phyloP scores from a whole-genome alignment of 441 rosid species.

The Erodium chrysanthum region DNA sequence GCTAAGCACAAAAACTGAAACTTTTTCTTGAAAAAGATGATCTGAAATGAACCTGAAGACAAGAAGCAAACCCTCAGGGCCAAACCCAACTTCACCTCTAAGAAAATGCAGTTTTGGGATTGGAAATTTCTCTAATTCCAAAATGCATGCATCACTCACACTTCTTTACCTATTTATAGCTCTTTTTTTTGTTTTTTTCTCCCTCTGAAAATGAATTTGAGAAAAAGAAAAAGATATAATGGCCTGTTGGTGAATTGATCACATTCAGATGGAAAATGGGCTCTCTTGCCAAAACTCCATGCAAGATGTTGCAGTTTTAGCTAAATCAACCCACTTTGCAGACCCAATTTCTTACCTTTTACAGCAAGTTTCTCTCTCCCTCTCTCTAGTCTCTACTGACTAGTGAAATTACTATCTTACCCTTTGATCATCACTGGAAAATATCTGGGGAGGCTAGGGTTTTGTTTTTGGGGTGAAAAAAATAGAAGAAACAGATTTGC shows the following conservation, averaged over 20 bases:
- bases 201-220: background rate
- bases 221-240: too few species aligned
- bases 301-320: conserved; percentile 35
- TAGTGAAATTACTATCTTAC: background rate
- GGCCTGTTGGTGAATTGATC: too few species aligned
- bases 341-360: conserved; percentile 28
- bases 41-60: background rate
- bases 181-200: background rate
- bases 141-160: background rate
- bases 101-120: background rate
- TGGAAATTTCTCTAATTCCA: background rate
- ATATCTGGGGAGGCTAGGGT: background rate
- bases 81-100: background rate
- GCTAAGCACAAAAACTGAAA: background rate
- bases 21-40: background rate
- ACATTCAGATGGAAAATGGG: background rate
- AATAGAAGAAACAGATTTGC: background rate
- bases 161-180: background rate
- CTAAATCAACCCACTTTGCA: conserved; percentile 41
- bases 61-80: background rate
- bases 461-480: background rate
- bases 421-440: background rate
- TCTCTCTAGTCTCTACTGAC: background rate
- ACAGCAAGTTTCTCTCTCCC: conserved; percentile 15
- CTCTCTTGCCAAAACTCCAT: conserved; percentile 28